Evolutionary conservation across 2,329 filamentous ascomycete species (phyloP).

Genomic region (Paecilomyces sp.): DNA sequence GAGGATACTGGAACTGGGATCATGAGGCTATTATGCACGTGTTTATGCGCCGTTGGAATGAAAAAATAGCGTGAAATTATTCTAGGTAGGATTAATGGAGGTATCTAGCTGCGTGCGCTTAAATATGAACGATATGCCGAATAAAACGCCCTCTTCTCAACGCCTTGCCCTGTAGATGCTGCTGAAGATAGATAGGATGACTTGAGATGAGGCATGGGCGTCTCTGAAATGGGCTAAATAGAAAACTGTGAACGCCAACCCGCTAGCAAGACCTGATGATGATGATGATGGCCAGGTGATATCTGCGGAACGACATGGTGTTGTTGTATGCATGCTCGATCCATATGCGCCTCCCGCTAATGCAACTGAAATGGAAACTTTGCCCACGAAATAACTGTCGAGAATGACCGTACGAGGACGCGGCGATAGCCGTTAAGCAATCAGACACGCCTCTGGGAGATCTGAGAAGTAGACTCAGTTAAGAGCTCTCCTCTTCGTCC

Average conservation of each 20-base stretch:
- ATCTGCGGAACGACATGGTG: not conserved
- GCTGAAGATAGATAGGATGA: not conserved
- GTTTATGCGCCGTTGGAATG: not conserved
- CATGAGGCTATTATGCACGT: not conserved
- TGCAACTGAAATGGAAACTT: not conserved
- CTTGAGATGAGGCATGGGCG: not conserved
- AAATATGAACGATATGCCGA: not conserved
- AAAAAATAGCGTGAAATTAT: not conserved
- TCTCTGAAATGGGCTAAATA: not conserved
- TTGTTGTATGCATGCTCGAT: not conserved
- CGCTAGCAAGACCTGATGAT: not conserved
- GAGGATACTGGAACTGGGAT: not conserved
- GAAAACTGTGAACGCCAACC: not conserved
- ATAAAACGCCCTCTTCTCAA: not conserved
- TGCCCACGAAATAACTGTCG: not conserved
- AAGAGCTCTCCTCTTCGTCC: slow-evolving; percentile 34
- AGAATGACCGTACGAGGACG: not conserved
- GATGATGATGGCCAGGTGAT: not conserved
- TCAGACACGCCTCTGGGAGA: not conserved
- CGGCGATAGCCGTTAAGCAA: not conserved
- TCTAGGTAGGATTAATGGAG: not conserved
- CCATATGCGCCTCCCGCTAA: not conserved
- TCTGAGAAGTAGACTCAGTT: not conserved
- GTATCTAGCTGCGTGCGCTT: not conserved
- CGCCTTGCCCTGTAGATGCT: not conserved